Evolutionary conservation across 768 basidiomycete genomes (phyloP), one percentile per base, ranked within the genome.

Genomic region (Lactifluus subvellereus): DNA sequence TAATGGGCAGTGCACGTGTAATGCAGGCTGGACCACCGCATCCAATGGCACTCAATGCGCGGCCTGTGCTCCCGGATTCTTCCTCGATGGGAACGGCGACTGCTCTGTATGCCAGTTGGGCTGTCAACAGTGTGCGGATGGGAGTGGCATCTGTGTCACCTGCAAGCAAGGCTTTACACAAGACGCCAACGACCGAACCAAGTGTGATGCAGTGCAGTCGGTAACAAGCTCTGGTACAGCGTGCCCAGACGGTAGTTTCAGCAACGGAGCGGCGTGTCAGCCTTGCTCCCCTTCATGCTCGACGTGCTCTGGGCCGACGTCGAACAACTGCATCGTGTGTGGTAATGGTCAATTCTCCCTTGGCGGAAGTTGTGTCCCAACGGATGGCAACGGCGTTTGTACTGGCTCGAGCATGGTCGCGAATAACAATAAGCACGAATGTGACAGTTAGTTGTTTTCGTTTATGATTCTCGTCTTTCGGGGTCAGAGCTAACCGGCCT

Each of bases 381-480:
- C 86, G 37, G 81, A 85, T 69, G 74, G 74, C 16, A 79, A 82
- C 64, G 94, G 94, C 3, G 82, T 90, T 9, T 96, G 94, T 74
- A 76, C 81, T 50, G 85, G 84, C 7, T 80, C 88, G 10, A 82
- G 78, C 51, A 76, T 89, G 65, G 82, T 94, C 40, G 91, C 84
- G 22, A 88, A 96, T 67, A 91, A 91, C 68, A 80, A 81, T 71
- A 94, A 93, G 75, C 76, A 81, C n/a, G 83, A 85, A 68, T 95
- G 93, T 70, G 90, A 94, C 69, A 82, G 91, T 92, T 69, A 73
- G 88, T 79, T 43, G 88, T 79, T 43, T 57, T 32, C 40, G 55
- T 59, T 42, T 47, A 1, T 6, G 3, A 53, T 47, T 59, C 18
- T 22, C 54, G 18, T 16, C n/a, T 0, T 42, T 37, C 50, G 22